These are phyloP conservation scores for Yamadazyma pseudoaaseri DNA, from an alignment of 1,139 yeast species.

Conservation along the genomic window DNA sequence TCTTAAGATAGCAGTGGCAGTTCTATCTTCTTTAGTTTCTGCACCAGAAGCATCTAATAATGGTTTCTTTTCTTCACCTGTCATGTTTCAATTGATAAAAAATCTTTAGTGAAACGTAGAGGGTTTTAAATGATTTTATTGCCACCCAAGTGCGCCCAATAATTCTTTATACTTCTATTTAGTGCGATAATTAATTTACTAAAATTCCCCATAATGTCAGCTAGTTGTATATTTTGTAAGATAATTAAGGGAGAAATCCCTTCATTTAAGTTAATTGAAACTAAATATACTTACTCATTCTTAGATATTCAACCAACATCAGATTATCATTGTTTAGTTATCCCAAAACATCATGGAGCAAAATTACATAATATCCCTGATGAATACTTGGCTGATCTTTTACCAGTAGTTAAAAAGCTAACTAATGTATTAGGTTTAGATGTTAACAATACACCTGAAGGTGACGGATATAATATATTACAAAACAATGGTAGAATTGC, in stretches of 20 bases:
- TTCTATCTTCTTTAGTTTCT: slow-evolving; percentile 64
- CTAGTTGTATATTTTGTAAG: slow-evolving; percentile 78
- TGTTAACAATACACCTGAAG: slow-evolving; percentile 56
- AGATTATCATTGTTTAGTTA: slow-evolving; percentile 81
- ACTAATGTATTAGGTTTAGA: slow-evolving; percentile 70
- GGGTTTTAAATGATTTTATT: slow-evolving; percentile 1
- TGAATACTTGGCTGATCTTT: slow-evolving; percentile 77
- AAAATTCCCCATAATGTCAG: slow-evolving; percentile 7
- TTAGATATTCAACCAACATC: slow-evolving; percentile 92
- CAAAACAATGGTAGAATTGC: slow-evolving; percentile 95
- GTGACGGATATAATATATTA: slow-evolving; percentile 80
- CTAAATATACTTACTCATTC: slow-evolving; percentile 75
- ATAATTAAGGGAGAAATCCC: slow-evolving; percentile 95
- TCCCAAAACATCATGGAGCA: slow-evolving; percentile 92
- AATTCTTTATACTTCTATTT: not conserved
- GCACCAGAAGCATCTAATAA: slow-evolving; percentile 48
- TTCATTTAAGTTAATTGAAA: slow-evolving; percentile 81
- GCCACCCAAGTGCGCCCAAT: slow-evolving; percentile 1
- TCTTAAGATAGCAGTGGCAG: slow-evolving; percentile 97
- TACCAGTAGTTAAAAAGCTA: slow-evolving; percentile 84
- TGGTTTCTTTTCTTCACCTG: slow-evolving; percentile 28
- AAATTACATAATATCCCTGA: slow-evolving; percentile 90
- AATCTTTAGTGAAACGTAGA: not conserved
- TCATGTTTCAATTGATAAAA: slow-evolving; percentile 1
- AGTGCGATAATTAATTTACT: slow-evolving; percentile 1